Conservation (phyloP, 2,329 filamentous ascomycete genomes). For the Lecanoromycetidae sp. region DNA sequence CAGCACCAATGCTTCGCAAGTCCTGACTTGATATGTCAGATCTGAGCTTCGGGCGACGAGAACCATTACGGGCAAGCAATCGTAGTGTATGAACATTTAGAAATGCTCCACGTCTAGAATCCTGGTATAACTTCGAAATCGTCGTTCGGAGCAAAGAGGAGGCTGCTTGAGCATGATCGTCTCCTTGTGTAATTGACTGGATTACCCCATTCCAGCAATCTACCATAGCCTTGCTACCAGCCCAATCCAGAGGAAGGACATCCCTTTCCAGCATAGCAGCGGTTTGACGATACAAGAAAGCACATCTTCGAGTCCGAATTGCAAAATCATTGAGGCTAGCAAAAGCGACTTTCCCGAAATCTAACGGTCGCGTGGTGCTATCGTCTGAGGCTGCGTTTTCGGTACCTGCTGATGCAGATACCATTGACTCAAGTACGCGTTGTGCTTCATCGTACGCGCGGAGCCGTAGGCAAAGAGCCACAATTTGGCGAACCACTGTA, state of each 20-base stretch:
- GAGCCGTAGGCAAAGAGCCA: conserved; percentile 4
- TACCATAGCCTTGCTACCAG: conserved; percentile 6
- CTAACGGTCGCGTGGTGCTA: neutral
- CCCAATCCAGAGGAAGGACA: conserved; percentile 13
- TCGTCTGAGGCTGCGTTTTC: neutral
- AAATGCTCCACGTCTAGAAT: neutral
- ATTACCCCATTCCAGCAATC: conserved; percentile 14
- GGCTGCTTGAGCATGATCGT: conserved; percentile 9
- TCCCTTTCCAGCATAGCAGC: conserved; percentile 8
- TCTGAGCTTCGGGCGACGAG: neutral
- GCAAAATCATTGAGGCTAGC: conserved; percentile 4
- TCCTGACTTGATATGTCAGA: neutral
- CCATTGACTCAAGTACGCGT: conserved; percentile 9
- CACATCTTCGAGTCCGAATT: conserved; percentile 5
- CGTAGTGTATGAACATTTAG: conserved; percentile 9
- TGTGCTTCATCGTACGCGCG: conserved; percentile 15
- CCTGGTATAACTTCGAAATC: conserved; percentile 3
- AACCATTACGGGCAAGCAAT: neutral
- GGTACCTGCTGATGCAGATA: neutral
- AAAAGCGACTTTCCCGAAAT: neutral
- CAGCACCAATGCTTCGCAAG: neutral
- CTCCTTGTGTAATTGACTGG: conserved; percentile 8
- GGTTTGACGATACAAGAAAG: conserved; percentile 13
- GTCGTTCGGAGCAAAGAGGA: conserved; percentile 7
- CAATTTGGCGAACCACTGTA: neutral